Evolutionary conservation across 495 filamentous ascomycete species (phyloP).

Genomic region (Monascus purpureus): DNA sequence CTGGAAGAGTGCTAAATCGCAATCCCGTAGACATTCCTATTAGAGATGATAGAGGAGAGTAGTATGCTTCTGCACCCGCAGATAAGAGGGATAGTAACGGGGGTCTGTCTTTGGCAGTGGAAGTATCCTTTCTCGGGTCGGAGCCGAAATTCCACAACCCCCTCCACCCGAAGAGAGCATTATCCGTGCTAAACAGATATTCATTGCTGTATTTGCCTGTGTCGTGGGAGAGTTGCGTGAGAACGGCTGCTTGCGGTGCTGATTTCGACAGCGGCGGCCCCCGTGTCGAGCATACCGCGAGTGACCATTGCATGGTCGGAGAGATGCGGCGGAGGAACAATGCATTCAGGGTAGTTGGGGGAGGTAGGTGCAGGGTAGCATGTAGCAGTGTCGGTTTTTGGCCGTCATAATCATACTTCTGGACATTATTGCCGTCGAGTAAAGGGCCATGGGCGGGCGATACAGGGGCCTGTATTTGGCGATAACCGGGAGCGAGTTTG

Average conservation of each 20-base stretch:
- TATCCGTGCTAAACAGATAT: constrained; percentile 85
- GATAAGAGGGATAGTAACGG: constrained; percentile 40
- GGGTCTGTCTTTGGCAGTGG: constrained; percentile 2
- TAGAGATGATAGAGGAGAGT: constrained; percentile 80
- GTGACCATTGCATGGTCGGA: constrained; percentile 61
- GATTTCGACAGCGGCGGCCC: constrained; percentile 27
- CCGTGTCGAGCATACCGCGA: constrained; percentile 72
- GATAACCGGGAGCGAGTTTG: constrained; percentile 54
- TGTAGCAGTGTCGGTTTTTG: constrained; percentile 60
- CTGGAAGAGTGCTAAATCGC: constrained; percentile 82
- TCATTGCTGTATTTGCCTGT: constrained; percentile 79
- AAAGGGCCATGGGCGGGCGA: constrained; percentile 21
- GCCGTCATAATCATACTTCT: not conserved
- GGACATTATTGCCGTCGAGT: constrained; percentile 7
- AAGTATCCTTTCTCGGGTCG: constrained; percentile 41
- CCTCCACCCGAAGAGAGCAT: constrained; percentile 70
- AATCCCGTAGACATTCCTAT: constrained; percentile 72
- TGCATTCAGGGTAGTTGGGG: constrained; percentile 70
- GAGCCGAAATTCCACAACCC: constrained; percentile 91
- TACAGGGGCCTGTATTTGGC: constrained; percentile 39
- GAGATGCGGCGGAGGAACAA: constrained; percentile 72
- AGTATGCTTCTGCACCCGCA: constrained; percentile 87
- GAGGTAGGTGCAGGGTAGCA: constrained; percentile 71
- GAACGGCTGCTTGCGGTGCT: constrained; percentile 32
- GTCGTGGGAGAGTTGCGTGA: constrained; percentile 79